Conservation (phyloP, 208 protist genomes). For the Borovskyia barvae region DNA sequence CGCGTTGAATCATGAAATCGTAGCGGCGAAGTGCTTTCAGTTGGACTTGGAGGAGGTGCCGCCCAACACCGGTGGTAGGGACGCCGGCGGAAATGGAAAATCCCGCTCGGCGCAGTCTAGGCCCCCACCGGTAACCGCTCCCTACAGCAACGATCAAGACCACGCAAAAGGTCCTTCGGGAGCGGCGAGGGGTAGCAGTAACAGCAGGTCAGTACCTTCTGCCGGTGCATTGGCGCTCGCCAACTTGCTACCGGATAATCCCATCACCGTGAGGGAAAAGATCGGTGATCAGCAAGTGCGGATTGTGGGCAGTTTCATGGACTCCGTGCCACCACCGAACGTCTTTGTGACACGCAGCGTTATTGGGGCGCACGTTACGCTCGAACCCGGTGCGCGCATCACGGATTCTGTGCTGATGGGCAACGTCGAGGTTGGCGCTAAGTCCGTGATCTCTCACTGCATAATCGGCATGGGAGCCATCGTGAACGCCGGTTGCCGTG, state of each 20-base stretch:
- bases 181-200: too few species aligned
- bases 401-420: slow-evolving; percentile 73
- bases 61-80: not conserved
- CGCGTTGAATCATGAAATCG: slow-evolving; percentile 64
- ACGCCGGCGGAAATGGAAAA: too few species aligned
- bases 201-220: slow-evolving; percentile 6
- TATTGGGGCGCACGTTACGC: slow-evolving; percentile 69
- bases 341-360: slow-evolving; percentile 69
- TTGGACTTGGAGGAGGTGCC: slow-evolving; percentile 31
- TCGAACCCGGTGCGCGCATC: slow-evolving; percentile 56
- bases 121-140: too few species aligned
- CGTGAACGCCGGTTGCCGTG: slow-evolving; percentile 32
- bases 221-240: slow-evolving; percentile 37
- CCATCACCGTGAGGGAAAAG: slow-evolving; percentile 51
- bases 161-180: not conserved
- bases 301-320: slow-evolving; percentile 64
- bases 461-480: slow-evolving; percentile 63
- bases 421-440: slow-evolving; percentile 65
- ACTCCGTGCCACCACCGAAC: slow-evolving; percentile 50
- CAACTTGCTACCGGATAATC: slow-evolving; percentile 43
- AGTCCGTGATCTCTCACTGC: slow-evolving; percentile 43
- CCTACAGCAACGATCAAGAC: slow-evolving; percentile 3
- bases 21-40: slow-evolving; percentile 53
- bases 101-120: too few species aligned
- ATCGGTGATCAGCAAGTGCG: slow-evolving; percentile 36